Base-by-base conservation (phyloP, 345 rosid genomes). In the Syzygium oleosum region DNA sequence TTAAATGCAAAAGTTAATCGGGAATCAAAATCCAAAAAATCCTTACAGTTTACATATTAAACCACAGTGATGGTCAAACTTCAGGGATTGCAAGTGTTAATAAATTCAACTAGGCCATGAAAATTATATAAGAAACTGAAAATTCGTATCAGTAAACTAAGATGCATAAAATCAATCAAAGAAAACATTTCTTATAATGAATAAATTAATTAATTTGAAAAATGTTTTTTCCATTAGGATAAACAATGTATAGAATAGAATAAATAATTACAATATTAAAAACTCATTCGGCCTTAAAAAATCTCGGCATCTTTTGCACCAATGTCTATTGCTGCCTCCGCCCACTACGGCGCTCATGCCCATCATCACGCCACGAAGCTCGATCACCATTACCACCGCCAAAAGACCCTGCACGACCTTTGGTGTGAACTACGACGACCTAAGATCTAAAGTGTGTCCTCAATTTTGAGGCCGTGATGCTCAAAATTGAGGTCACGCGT, bases 341-440 rank as follows among this genome's bases (percentile, higher is more conserved):
- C 23, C 56, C 56, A 19, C 23, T 7, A 0, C 23, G 0, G 1
- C 1, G 4, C 0, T 54, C 0, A 19, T 8, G 7, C 56, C 56
- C 56, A 54, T 54, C 56, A 54, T 54, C 22, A 54, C 23, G 19
- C 23, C 56, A 54, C 7, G 1, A 54, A 53, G 23, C 59, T 55
- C 2, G 23, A 1, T 22, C 12, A 0, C 27, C 9, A 53, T 9
- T 56, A 56, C 27, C 27, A 55, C 27, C 59, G 4, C 27, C 21
- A 55, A 9, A 54, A 11, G 22, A 55, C 12, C 12, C 2, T 55
- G 27, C 59, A 55, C 12, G 1, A 56, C 59, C 59, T 56, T 55
- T 1, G 2, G 1, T 1, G 4, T 22, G 27, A 56, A 27, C 27
- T 27, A 56, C 0, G 22, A 56, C 9, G 12, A 56, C 59, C 23